These are phyloP conservation scores for Lentinula sp. DNA, from an alignment of 768 basidiomycete species.

Conservation along the genomic window DNA sequence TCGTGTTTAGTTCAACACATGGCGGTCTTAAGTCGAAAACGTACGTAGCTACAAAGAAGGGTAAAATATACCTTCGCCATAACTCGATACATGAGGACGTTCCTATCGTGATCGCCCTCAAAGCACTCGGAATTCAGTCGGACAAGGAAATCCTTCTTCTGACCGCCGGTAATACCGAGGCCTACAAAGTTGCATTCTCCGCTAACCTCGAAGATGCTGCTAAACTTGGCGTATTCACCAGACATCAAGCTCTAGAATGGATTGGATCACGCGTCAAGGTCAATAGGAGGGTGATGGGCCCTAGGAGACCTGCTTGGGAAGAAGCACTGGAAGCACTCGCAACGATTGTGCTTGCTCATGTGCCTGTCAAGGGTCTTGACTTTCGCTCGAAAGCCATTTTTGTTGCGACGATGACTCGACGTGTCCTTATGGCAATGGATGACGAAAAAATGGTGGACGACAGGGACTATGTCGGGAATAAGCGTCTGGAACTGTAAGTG, in stretches of 20 bases:
- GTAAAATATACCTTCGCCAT: constrained; percentile 92
- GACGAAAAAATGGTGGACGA: constrained; percentile 98
- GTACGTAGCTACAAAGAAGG: constrained; percentile 93
- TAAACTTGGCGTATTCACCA: constrained; percentile 84
- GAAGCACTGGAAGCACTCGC: constrained; percentile 96
- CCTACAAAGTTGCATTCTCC: constrained; percentile 81
- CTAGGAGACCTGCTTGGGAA: constrained; percentile 82
- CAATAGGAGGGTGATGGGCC: constrained; percentile 75
- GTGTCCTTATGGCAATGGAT: constrained; percentile 94
- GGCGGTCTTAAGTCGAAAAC: constrained; percentile 93
- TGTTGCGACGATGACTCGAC: constrained; percentile 93
- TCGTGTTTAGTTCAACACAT: constrained; percentile 58
- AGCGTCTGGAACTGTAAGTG: constrained; percentile 91
- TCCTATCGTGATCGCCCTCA: constrained; percentile 92
- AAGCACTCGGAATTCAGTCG: constrained; percentile 93
- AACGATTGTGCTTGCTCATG: constrained; percentile 94
- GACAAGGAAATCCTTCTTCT: constrained; percentile 97
- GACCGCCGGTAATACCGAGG: constrained; percentile 87
- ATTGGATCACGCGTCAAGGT: constrained; percentile 91
- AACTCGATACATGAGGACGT: constrained; percentile 98
- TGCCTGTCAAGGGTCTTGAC: constrained; percentile 85
- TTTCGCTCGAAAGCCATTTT: constrained; percentile 94
- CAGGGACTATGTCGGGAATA: constrained; percentile 98
- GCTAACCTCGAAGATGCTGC: constrained; percentile 93
- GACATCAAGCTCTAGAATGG: constrained; percentile 91